Conservation (phyloP, 2,329 filamentous ascomycete genomes). For the Cadophora sp. region DNA sequence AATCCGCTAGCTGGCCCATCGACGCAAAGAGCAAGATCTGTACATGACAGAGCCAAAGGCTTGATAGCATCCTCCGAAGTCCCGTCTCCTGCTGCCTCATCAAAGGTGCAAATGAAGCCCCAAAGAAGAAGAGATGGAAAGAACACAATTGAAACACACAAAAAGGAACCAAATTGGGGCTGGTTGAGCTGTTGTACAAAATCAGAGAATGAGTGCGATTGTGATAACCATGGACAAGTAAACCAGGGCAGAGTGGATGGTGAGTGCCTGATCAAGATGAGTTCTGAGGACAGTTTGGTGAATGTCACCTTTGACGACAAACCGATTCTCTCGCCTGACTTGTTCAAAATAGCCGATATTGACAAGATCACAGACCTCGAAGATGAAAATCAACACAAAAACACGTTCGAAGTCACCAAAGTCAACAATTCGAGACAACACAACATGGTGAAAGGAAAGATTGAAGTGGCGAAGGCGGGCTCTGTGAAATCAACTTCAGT, state of each 20-base stretch:
- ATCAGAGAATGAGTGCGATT: not conserved
- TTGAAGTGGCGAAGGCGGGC: not conserved
- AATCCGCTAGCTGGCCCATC: conserved; percentile 7
- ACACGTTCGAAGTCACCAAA: not conserved
- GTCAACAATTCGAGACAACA: not conserved
- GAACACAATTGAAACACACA: not conserved
- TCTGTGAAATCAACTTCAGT: not conserved
- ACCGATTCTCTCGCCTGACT: not conserved
- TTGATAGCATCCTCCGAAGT: not conserved
- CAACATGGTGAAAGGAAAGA: not conserved
- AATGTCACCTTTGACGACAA: conserved; percentile 1
- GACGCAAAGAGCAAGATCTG: not conserved
- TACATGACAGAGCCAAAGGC: not conserved
- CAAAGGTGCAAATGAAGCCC: not conserved
- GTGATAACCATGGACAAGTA: conserved; percentile 2
- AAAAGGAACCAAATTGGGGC: not conserved
- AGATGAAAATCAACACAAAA: not conserved
- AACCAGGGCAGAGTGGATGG: not conserved
- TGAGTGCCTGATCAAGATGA: not conserved
- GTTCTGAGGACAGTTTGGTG: conserved; percentile 14
- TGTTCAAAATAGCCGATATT: not conserved
- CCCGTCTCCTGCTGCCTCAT: not conserved
- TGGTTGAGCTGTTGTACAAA: not conserved
- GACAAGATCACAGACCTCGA: not conserved
- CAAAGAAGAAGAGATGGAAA: not conserved